Evolutionary conservation across 768 basidiomycete genomes (phyloP), one percentile per base, ranked within the genome.

Genomic region (Albatrellus ellisii): DNA sequence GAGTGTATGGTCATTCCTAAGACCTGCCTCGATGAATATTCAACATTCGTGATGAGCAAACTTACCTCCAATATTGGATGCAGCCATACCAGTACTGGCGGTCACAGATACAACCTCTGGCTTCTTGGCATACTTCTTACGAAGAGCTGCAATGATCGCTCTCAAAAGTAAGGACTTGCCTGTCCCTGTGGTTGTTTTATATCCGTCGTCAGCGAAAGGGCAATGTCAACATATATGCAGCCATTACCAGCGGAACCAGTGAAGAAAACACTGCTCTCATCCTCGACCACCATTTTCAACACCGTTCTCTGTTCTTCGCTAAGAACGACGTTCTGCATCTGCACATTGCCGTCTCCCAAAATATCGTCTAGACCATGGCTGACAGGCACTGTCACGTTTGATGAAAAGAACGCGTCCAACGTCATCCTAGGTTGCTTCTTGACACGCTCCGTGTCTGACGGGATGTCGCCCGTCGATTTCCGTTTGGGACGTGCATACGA

Each of bases 61-160:
- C 46, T 47, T 52, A 55, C 78, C 79, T 21, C 77, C 79, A 38
- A 82, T 77, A 56, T 82, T 80, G 40, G 75, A 75, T 2, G 79
- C 77, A 2, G 79, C 79, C 53, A 78, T 75, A 4, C 72, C 72
- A 4, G 73, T 73, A 43, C 75, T 72, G 1, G 75, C 75, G 2
- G 74, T 76, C 27, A 78, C 66, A 21, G 71, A 73, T 24, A 77
- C 63, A 3, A 60, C 60, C 39, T 69, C 67, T 1, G 59, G 59
- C 14, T 59, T 59, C 43, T 60, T 66, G 15, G 60, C 54, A 47
- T 66, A 64, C 50, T 72, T 73, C 50, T 62, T 62, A 26, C 65
- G 62, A 14, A 79, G 62, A 0, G 66, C 62, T 0, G 59, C 49
- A 50, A 80, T 78, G 48, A 79, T 75, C 20, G 71, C 70, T 2